These are phyloP conservation scores for Zizania latifolia DNA, from an alignment of 176 grass and related monocot species.

Conservation along the genomic window DNA sequence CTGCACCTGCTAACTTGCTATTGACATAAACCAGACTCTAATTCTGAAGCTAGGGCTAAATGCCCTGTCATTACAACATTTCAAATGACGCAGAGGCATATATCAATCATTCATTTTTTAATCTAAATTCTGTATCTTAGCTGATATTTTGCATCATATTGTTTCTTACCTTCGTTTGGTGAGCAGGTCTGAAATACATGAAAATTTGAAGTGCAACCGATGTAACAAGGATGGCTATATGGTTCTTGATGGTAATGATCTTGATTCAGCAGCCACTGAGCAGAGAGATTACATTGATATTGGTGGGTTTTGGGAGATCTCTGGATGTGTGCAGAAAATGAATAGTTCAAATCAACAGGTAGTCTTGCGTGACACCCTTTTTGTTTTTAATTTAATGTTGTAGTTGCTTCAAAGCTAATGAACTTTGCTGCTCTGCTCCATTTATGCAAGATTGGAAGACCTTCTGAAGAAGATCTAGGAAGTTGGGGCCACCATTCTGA, in stretches of 20 bases:
- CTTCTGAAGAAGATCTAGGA: conserved; percentile 88
- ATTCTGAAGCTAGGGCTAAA: too few relatives aligned
- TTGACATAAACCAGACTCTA: too few relatives aligned
- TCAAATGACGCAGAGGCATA: too few relatives aligned
- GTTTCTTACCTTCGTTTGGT: conserved; percentile 21
- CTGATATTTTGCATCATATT: conserved; percentile 9
- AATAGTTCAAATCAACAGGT: conserved; percentile 73
- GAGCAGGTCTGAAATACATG: conserved; percentile 88
- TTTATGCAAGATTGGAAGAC: conserved; percentile 92
- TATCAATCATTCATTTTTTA: too few relatives aligned
- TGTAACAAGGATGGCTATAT: conserved; percentile 39
- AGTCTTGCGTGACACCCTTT: background rate
- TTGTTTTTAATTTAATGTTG: background rate
- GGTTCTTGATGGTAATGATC: conserved; percentile 10
- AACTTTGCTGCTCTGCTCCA: too few relatives aligned
- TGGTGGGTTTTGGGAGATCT: conserved; percentile 76
- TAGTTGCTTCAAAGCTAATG: conserved; percentile 17
- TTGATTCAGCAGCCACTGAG: conserved; percentile 23
- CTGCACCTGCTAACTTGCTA: too few relatives aligned
- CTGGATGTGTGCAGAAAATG: conserved; percentile 78
- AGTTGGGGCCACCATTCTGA: conserved; percentile 89
- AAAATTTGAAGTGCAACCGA: conserved; percentile 86
- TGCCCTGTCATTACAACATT: too few relatives aligned
- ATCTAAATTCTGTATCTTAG: background rate
- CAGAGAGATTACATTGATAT: conserved; percentile 48